phyloP scores from a whole-genome alignment of 176 grass and related monocot genomes.

The Olyra latifolia region DNA sequence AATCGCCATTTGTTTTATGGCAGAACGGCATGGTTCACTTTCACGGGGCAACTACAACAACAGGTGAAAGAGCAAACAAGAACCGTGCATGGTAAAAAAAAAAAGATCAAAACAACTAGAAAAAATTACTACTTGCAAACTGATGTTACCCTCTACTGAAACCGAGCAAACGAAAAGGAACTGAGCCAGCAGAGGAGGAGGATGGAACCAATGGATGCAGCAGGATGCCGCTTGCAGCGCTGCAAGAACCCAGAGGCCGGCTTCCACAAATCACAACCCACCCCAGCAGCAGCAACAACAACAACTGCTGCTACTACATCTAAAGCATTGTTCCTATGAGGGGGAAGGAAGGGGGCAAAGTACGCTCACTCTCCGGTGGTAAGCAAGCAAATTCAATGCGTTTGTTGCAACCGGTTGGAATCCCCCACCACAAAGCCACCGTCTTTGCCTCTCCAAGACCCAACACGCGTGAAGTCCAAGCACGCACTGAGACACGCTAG shows the following conservation, averaged over 20 bases:
- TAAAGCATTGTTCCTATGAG: not conserved
- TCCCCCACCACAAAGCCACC: not conserved
- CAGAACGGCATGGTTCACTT: not conserved
- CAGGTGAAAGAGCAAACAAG: not conserved
- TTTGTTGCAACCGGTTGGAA: conserved; percentile 54
- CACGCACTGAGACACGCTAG: not conserved
- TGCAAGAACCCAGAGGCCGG: conserved; percentile 1
- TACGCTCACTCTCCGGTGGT: not conserved
- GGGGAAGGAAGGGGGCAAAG: not conserved
- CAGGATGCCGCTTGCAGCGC: not conserved
- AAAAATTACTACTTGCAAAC: not conserved
- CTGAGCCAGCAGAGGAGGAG: not conserved
- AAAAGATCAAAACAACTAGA: not conserved
- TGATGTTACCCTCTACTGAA: too few species aligned
- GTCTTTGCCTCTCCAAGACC: not conserved
- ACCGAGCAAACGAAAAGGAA: not conserved
- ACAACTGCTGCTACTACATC: not conserved
- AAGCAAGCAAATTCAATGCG: conserved; percentile 37
- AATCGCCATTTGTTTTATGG: not conserved
- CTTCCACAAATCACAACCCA: not conserved
- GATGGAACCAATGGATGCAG: not conserved
- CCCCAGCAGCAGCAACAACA: too few species aligned
- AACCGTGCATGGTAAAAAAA: not conserved
- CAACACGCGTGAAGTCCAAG: conserved; percentile 34
- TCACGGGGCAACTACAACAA: not conserved